A percentile compares a stretch with the other conserved stretches of the same genome.
phyloP scores from a whole-genome alignment of 352 stramenopile genomes.

The Pythium inflatum region DNA sequence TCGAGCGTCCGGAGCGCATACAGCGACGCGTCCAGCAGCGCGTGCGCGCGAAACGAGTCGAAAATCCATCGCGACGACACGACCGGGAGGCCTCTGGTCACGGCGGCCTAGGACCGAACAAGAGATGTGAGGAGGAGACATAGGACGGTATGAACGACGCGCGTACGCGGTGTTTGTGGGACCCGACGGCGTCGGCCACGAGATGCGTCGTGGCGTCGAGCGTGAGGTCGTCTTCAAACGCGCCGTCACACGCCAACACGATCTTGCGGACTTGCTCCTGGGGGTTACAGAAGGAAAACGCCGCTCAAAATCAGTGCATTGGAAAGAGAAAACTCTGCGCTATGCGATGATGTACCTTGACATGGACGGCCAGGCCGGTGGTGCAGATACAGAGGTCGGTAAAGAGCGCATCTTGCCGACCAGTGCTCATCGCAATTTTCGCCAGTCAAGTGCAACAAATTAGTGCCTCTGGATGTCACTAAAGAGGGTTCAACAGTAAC shows the following conservation, averaged over 20 bases:
- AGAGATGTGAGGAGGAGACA: no score
- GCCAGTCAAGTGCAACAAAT: no score
- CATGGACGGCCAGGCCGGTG: conserved; percentile 51
- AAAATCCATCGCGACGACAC: conserved; percentile 66
- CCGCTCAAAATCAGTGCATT: neutral
- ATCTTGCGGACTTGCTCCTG: conserved; percentile 79
- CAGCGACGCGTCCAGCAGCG: conserved; percentile 40
- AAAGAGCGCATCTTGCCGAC: conserved; percentile 38
- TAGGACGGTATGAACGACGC: conserved; percentile 9
- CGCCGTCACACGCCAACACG: conserved; percentile 56
- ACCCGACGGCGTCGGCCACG: conserved; percentile 63
- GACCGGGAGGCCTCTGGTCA: conserved; percentile 47
- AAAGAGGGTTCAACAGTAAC: neutral
- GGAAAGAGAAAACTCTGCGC: neutral
- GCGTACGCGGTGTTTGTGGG: conserved; percentile 59
- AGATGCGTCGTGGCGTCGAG: conserved; percentile 60
- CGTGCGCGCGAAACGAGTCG: conserved; percentile 58
- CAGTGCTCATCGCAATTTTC: conserved; percentile 3
- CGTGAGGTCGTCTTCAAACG: conserved; percentile 62
- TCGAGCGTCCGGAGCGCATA: conserved; percentile 56
- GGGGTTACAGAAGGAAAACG: neutral
- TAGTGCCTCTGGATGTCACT: neutral
- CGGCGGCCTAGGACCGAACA: conserved; percentile 36
- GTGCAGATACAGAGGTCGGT: conserved; percentile 55
- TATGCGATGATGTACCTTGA: conserved; percentile 43